Conservation (phyloP, 2,329 filamentous ascomycete species). For the Phyllosticta capitalensis region DNA sequence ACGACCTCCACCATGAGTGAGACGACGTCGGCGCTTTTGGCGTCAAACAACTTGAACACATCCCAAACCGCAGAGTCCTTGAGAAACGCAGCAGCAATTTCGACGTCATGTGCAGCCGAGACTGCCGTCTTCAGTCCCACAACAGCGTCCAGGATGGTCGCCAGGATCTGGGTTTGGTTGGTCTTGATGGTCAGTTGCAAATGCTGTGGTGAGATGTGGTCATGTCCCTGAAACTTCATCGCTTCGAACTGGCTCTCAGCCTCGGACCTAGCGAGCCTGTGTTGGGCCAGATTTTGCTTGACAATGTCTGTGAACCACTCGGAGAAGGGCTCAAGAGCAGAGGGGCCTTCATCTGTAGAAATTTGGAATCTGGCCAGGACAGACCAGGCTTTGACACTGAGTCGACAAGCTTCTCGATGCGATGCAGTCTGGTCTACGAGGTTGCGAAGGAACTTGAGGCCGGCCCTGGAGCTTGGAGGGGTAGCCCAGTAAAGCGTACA, state of each 20-base stretch:
- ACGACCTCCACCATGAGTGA: slow-evolving; percentile 41
- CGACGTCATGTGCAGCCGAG: slow-evolving; percentile 29
- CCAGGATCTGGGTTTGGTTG: slow-evolving; percentile 50
- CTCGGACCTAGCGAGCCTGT: slow-evolving; percentile 47
- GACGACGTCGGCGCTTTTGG: slow-evolving; percentile 35
- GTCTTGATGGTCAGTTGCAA: slow-evolving; percentile 44
- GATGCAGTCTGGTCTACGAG: slow-evolving; percentile 49
- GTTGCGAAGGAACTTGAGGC: slow-evolving; percentile 41
- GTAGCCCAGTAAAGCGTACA: slow-evolving; percentile 51
- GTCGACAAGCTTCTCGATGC: slow-evolving; percentile 49
- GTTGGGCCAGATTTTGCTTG: slow-evolving; percentile 44
- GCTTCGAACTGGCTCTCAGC: slow-evolving; percentile 43
- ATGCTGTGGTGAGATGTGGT: slow-evolving; percentile 35
- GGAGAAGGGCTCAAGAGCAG: slow-evolving; percentile 39
- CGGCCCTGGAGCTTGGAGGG: slow-evolving; percentile 44
- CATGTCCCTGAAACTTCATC: slow-evolving; percentile 25
- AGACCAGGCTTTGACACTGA: slow-evolving; percentile 50
- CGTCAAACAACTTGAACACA: slow-evolving; percentile 44
- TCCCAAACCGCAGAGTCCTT: slow-evolving; percentile 34
- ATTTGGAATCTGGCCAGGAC: slow-evolving; percentile 48
- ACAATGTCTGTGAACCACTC: slow-evolving; percentile 48
- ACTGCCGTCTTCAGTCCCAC: slow-evolving; percentile 41
- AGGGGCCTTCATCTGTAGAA: slow-evolving; percentile 40
- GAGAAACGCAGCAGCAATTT: slow-evolving; percentile 35
- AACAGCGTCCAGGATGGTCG: slow-evolving; percentile 44